Conservation (phyloP, 345 rosid species). For the Pugionium dolabratum region DNA sequence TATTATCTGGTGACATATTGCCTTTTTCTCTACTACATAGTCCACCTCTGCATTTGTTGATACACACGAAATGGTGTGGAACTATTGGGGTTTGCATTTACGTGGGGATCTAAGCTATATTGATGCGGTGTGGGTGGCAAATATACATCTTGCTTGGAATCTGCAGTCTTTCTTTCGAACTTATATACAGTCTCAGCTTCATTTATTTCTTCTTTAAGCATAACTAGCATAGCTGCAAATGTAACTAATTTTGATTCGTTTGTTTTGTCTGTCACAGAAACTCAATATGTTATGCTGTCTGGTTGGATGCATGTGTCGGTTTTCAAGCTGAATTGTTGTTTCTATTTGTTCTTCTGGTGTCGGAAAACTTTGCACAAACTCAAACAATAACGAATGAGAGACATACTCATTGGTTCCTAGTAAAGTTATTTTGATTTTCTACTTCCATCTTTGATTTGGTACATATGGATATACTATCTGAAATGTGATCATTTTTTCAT, state of each 20-base stretch:
- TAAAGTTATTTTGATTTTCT: constrained; percentile 15
- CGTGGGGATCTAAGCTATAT: background rate
- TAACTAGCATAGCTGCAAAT: background rate
- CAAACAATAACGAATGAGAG: constrained; percentile 22
- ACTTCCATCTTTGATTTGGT: background rate
- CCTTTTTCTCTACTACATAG: background rate
- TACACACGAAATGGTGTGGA: background rate
- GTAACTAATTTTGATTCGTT: background rate
- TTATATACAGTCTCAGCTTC: background rate
- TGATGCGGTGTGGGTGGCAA: background rate
- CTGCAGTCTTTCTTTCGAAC: background rate
- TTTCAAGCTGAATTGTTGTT: constrained; percentile 10
- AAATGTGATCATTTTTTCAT: background rate
- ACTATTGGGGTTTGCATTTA: background rate
- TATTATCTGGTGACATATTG: too few species aligned
- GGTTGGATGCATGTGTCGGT: constrained; percentile 4
- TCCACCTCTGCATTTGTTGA: constrained; percentile 2
- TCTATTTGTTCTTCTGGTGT: constrained; percentile 4
- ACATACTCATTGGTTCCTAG: constrained; percentile 18
- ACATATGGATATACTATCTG: background rate
- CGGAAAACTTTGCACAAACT: constrained; percentile 15
- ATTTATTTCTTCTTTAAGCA: background rate
- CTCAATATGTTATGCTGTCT: constrained; percentile 9
- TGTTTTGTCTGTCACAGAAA: constrained; percentile 25
- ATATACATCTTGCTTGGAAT: background rate